Conservation (phyloP, 1,139 yeast species). For the Saccharomyces pastorianus region DNA sequence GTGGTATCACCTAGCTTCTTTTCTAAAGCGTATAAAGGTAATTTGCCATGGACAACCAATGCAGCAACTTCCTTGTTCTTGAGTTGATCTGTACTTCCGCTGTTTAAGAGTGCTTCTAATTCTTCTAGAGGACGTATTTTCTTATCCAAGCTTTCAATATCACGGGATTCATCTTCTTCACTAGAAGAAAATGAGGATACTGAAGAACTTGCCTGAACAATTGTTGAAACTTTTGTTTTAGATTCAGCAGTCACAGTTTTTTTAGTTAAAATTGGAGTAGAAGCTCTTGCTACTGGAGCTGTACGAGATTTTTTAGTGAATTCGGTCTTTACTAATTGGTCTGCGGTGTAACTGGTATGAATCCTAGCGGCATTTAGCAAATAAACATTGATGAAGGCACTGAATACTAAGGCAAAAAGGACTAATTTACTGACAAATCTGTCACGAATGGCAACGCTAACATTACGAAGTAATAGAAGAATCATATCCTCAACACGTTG, state of each 20-base stretch:
- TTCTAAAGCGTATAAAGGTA: conserved; percentile 90
- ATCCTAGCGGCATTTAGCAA: conserved; percentile 68
- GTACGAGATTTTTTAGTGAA: not conserved
- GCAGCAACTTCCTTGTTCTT: conserved; percentile 65
- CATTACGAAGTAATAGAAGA: conserved; percentile 43
- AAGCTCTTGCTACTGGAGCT: not conserved
- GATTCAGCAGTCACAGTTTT: not conserved
- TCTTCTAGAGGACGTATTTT: conserved; percentile 52
- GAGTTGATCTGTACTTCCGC: conserved; percentile 62
- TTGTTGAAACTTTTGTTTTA: not conserved
- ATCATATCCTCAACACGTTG: conserved; percentile 61
- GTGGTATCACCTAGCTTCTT: conserved; percentile 80
- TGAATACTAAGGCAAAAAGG: conserved; percentile 63
- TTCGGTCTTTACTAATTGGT: conserved; percentile 14
- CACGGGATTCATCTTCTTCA: conserved; percentile 28
- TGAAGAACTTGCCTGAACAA: not conserved
- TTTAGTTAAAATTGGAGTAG: not conserved
- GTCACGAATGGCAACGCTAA: conserved; percentile 74
- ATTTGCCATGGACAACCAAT: conserved; percentile 67
- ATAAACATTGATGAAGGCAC: conserved; percentile 76
- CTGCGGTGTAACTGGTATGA: conserved; percentile 35
- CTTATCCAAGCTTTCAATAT: conserved; percentile 47
- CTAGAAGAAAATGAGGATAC: conserved; percentile 23
- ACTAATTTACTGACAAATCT: conserved; percentile 72
- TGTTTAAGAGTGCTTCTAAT: conserved; percentile 53